Evolutionary conservation across 1,284 basidiomycete species (phyloP).

Genomic region (Phlebopus sp.): DNA sequence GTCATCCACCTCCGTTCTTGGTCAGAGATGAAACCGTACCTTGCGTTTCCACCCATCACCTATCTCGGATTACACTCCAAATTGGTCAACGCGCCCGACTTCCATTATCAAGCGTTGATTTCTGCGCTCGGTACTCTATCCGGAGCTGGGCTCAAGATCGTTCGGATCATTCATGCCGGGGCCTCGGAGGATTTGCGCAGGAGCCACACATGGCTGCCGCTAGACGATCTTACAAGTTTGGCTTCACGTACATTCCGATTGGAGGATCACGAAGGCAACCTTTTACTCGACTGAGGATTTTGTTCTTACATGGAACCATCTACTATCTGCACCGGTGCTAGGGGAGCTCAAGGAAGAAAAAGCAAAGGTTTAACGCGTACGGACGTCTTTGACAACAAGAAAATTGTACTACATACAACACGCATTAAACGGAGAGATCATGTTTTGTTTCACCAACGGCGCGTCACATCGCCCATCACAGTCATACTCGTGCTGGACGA

Average conservation of each 20-base stretch:
- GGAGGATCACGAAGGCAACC: constrained; percentile 23
- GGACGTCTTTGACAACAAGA: no score
- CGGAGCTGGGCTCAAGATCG: constrained; percentile 18
- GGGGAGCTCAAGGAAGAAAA: no score
- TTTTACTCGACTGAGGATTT: constrained; percentile 12
- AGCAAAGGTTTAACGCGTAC: no score
- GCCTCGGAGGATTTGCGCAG: constrained; percentile 14
- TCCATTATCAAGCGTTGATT: constrained; percentile 18
- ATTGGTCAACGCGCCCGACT: constrained; percentile 5
- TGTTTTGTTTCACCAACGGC: no score
- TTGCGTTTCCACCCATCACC: constrained; percentile 24
- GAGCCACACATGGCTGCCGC: constrained; percentile 2
- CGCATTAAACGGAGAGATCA: no score
- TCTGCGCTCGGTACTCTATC: constrained; percentile 24
- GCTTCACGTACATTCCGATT: constrained; percentile 17
- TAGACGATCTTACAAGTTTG: constrained; percentile 11
- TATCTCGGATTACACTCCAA: constrained; percentile 25
- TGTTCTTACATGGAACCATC: no score
- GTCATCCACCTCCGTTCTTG: constrained; percentile 25
- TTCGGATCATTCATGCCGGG: constrained; percentile 21
- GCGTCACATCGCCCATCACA: no score
- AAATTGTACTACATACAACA: no score
- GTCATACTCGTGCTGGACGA: no score
- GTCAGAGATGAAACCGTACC: constrained; percentile 18
- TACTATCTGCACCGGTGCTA: no score